Evolutionary conservation across 768 basidiomycete species (phyloP), one percentile per base, ranked within the genome.

Genomic region (Vararia minispora): DNA sequence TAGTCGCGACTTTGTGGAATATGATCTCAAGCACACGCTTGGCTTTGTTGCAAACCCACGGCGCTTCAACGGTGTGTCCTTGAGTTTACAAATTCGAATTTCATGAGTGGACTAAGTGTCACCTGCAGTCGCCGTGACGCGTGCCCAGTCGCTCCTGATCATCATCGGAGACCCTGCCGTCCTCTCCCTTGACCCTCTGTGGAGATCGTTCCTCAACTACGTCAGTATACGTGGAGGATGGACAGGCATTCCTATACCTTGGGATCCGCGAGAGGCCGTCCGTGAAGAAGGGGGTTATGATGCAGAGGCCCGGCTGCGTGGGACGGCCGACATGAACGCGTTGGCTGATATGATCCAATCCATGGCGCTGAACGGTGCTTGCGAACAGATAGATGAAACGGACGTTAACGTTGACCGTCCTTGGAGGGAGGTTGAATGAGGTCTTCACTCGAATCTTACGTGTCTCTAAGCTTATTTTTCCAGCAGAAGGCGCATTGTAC

Each of bases 151-250:
- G 0, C 58, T 80, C 1, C 58, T 80, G 6, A 65, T 79, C 50
- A 58, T 79, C 33, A 53, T 80, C 18, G 77, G 78, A 3, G 70
- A 79, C 43, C 72, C 76, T 0, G 52, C 61, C 6, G 72, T 78
- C 3, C 58, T 80, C 0, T 69, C 69, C 6, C 62, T 79, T 1
- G 77, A 80, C 44, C 76, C 76, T 1, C 57, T 78, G 2, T 79
- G 78, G 78, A 57, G 76, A 3, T 52, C 58, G 0, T 78, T 78
- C 59, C 51, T 80, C 33, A 76, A 75, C 41, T 77, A 72, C 44
- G 54, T 79, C n/a, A 53, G 72, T 43, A 35, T 48, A 13, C 64
- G 68, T 11, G 66, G 67, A 2, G 78, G 75, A 1, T 79, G 76
- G 71, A 62, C 52, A 22, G 76, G 76, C 5, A 59, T 60, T 5